Evolutionary conservation across 768 basidiomycete genomes (phyloP).

Genomic region (Hemileccinum rubropunctum): DNA sequence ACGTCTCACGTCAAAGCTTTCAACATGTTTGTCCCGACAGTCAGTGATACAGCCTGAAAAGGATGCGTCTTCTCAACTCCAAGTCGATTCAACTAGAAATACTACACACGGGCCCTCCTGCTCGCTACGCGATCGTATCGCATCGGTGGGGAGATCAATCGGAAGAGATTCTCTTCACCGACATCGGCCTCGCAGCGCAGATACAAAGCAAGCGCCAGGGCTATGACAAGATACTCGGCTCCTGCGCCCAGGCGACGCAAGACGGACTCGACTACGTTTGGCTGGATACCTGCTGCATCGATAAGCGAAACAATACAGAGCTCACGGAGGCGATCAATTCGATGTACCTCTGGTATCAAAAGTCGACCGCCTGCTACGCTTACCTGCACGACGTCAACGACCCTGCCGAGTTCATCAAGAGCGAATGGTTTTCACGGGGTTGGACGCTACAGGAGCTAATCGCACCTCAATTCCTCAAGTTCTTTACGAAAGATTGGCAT

Average conservation of each 20-base stretch:
- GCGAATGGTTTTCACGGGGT: conserved; percentile 32
- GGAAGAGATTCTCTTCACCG: conserved; percentile 23
- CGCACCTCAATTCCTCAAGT: conserved; percentile 25
- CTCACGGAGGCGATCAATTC: conserved; percentile 30
- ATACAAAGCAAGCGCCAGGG: conserved; percentile 16
- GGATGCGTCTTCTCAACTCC: conserved; percentile 28
- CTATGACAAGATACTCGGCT: conserved; percentile 19
- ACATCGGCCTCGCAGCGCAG: conserved; percentile 17
- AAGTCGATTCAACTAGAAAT: conserved; percentile 14
- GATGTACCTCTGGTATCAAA: conserved; percentile 34
- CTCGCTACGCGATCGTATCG: conserved; percentile 26
- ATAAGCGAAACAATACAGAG: conserved; percentile 27
- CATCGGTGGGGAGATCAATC: conserved; percentile 25
- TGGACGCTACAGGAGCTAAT: conserved; percentile 33
- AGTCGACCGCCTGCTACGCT: conserved; percentile 25
- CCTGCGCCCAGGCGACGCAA: conserved; percentile 16
- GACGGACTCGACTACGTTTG: conserved; percentile 25
- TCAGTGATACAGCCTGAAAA: conserved; percentile 10
- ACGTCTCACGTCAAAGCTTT: neutral
- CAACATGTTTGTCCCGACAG: neutral
- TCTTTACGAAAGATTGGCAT: conserved; percentile 28
- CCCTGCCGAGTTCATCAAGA: conserved; percentile 12
- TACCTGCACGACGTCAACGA: conserved; percentile 27
- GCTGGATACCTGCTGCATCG: conserved; percentile 35
- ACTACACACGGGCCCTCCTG: neutral